Conservation (phyloP, 306 rosid species). For the Pueraria montana region DNA sequence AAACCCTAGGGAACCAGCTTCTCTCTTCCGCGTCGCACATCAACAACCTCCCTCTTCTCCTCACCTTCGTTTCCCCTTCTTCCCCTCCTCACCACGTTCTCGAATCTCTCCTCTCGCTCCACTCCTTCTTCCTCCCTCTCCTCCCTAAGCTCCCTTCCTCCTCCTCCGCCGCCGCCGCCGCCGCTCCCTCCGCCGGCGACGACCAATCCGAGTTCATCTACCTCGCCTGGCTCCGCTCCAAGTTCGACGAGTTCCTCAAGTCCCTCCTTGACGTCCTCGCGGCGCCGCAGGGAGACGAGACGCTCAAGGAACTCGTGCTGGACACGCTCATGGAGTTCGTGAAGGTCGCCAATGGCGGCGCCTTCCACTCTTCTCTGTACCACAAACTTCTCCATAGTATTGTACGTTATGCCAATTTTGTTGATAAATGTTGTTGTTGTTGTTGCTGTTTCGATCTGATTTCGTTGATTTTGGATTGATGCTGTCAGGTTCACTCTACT, state of each 20-base stretch:
- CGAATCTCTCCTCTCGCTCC: constrained; percentile 87
- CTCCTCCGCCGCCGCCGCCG: constrained; percentile 38
- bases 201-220: constrained; percentile 75
- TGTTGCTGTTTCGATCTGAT: background rate
- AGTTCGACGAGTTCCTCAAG: constrained; percentile 77
- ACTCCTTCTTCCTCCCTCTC: constrained; percentile 79
- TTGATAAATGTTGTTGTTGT: background rate
- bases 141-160: constrained; percentile 71
- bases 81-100: constrained; percentile 74
- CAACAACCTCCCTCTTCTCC: constrained; percentile 89
- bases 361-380: constrained; percentile 80
- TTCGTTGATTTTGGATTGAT: constrained; percentile 4
- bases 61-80: constrained; percentile 71
- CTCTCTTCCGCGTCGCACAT: constrained; percentile 79
- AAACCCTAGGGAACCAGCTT: constrained; percentile 78
- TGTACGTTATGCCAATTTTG: constrained; percentile 58
- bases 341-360: constrained; percentile 71
- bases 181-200: constrained; percentile 42
- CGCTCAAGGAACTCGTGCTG: constrained; percentile 80
- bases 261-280: constrained; percentile 65
- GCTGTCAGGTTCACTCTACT: constrained; percentile 63
- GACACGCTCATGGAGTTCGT: constrained; percentile 92
- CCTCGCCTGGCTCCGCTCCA: constrained; percentile 83
- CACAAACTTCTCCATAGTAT: constrained; percentile 70
- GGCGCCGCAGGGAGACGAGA: constrained; percentile 64